phyloP scores from a whole-genome alignment of 768 basidiomycete species.

The Saitozyma sp. region DNA sequence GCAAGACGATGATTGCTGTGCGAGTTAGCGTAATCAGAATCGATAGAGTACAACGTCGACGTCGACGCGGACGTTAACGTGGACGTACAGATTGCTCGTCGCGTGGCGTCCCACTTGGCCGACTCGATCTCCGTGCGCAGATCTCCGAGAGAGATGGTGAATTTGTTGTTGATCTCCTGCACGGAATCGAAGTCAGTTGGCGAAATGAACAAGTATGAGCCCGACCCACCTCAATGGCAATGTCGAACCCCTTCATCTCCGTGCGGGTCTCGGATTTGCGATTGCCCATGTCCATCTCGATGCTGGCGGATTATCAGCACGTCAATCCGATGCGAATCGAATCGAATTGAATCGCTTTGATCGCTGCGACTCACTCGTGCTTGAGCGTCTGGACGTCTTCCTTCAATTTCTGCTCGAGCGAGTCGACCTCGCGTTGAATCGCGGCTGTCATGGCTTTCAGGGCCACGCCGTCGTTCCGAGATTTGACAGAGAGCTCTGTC shows the following conservation, averaged over 20 bases:
- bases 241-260: constrained; percentile 79
- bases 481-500: constrained; percentile 76
- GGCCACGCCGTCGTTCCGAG: constrained; percentile 80
- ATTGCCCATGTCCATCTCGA: constrained; percentile 94
- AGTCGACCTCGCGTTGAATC: constrained; percentile 81
- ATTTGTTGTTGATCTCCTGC: constrained; percentile 56
- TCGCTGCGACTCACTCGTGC: constrained; percentile 73
- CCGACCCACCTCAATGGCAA: constrained; percentile 61
- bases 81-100: constrained; percentile 50
- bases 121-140: constrained; percentile 55
- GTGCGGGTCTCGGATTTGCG: constrained; percentile 85
- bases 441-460: constrained; percentile 74
- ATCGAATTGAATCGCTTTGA: not conserved
- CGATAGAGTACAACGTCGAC: not conserved
- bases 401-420: constrained; percentile 84
- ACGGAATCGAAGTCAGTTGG: not conserved
- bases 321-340: not conserved
- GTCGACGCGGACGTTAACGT: not conserved
- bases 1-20: constrained; percentile 37
- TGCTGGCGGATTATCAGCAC: constrained; percentile 57
- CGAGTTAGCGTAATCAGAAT: constrained; percentile 4
- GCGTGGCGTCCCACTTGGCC: constrained; percentile 55
- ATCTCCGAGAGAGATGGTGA: constrained; percentile 55
- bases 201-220: not conserved
- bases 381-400: constrained; percentile 84